phyloP scores from a whole-genome alignment of 2,329 filamentous ascomycete genomes.

The Diplodia mutila region DNA sequence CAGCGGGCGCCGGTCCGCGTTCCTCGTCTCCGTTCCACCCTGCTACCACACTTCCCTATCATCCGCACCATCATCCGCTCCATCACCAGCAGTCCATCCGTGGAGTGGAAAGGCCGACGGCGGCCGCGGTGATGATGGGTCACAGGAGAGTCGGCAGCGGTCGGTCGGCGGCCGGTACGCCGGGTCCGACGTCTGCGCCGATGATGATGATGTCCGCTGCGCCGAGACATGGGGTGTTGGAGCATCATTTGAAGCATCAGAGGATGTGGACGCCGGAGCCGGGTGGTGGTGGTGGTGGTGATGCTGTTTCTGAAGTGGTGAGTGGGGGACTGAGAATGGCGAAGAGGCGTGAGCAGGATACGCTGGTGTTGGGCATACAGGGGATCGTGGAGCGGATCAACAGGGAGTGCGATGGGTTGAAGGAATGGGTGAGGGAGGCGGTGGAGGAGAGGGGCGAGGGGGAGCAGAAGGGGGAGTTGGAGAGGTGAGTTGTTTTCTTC shows the following conservation, averaged over 20 bases:
- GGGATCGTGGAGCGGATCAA: constrained; percentile 1
- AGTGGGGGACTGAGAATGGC: background rate
- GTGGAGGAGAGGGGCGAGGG: background rate
- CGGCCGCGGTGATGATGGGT: too few species aligned
- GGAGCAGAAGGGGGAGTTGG: background rate
- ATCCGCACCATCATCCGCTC: too few species aligned
- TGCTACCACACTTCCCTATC: too few species aligned
- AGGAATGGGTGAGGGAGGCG: background rate
- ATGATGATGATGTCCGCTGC: too few species aligned
- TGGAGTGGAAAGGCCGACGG: too few species aligned
- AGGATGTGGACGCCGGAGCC: background rate
- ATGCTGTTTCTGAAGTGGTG: background rate
- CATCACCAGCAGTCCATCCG: too few species aligned
- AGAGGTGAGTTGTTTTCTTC: constrained; percentile 1
- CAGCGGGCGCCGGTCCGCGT: too few species aligned
- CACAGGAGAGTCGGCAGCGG: background rate
- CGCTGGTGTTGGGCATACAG: background rate
- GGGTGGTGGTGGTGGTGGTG: background rate
- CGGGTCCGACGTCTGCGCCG: constrained; percentile 1
- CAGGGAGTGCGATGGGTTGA: constrained; percentile 1
- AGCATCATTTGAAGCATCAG: background rate
- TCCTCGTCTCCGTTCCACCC: too few species aligned
- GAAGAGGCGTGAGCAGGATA: background rate
- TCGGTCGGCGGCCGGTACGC: background rate
- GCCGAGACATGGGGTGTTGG: too few species aligned